A percentile compares a stretch with the other conserved stretches of the same genome.
phyloP scores from a whole-genome alignment of 108 stramenopile genomes.

The Nannochloropsis gaditana region DNA sequence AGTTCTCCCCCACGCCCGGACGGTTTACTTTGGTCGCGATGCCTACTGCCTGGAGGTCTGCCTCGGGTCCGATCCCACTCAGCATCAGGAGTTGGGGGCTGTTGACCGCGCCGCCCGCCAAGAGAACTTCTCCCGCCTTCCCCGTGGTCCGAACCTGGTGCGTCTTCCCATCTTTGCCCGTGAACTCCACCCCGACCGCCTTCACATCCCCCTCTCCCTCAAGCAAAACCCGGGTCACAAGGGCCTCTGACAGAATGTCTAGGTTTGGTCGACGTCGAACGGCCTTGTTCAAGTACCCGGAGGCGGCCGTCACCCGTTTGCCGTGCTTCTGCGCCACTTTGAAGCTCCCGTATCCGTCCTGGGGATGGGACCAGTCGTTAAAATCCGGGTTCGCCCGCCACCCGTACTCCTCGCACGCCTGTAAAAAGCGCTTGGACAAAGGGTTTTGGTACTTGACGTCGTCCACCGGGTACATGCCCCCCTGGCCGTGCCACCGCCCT shows the following conservation, averaged over 20 bases:
- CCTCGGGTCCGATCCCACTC: slow-evolving; percentile 45
- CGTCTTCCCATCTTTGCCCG: slow-evolving; percentile 28
- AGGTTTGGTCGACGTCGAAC: slow-evolving; percentile 53
- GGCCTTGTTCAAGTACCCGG: slow-evolving; percentile 54
- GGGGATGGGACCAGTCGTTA: slow-evolving; percentile 58
- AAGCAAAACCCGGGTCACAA: slow-evolving; percentile 45
- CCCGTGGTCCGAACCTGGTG: slow-evolving; percentile 29
- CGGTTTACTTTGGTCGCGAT: slow-evolving; percentile 38
- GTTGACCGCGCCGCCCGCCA: slow-evolving; percentile 44
- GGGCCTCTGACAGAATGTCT: slow-evolving; percentile 49
- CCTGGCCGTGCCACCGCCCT: slow-evolving; percentile 37
- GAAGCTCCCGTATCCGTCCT: slow-evolving; percentile 61
- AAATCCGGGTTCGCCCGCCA: slow-evolving; percentile 53
- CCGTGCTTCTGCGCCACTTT: slow-evolving; percentile 56
- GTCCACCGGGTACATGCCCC: slow-evolving; percentile 35
- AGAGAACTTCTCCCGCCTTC: slow-evolving; percentile 37
- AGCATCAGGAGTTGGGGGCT: slow-evolving; percentile 50
- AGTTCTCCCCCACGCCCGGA: slow-evolving; percentile 51
- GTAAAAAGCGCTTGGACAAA: slow-evolving; percentile 46
- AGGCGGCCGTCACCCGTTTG: slow-evolving; percentile 55
- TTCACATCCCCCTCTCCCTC: slow-evolving; percentile 29
- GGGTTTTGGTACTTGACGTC: slow-evolving; percentile 56
- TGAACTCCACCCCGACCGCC: slow-evolving; percentile 53
- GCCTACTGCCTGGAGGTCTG: slow-evolving; percentile 33
- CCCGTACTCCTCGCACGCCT: slow-evolving; percentile 48